Percentiles rank a stretch among this genome's conserved stretches.
Evolutionary conservation across 208 protist species (phyloP).

Genomic region (Crithidia mellificae): DNA sequence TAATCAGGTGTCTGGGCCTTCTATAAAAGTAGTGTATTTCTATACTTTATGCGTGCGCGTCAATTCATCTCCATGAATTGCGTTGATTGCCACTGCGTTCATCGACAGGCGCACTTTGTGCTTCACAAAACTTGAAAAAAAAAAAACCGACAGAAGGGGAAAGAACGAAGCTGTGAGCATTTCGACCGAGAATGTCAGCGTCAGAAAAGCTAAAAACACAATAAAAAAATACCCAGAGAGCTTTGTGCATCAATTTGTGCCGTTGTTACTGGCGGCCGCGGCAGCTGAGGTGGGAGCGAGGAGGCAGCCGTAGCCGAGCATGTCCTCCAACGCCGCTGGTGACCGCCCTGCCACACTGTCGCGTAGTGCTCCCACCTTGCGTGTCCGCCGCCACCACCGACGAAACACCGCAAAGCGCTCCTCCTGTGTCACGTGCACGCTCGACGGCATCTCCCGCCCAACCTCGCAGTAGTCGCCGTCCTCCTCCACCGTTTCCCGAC

Average conservation of each 20-base stretch:
- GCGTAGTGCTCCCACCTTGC: conserved; percentile 30
- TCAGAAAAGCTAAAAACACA: no score
- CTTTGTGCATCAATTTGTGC: neutral
- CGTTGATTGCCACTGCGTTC: no score
- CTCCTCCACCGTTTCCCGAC: conserved; percentile 7
- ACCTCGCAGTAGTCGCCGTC: conserved; percentile 14
- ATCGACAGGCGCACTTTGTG: no score
- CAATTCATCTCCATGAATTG: no score
- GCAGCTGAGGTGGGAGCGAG: conserved; percentile 1
- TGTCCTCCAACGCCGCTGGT: conserved; percentile 26
- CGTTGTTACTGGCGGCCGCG: neutral
- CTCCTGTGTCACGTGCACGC: conserved; percentile 23
- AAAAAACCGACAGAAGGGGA: conserved; percentile 3
- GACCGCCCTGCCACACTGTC: conserved; percentile 29
- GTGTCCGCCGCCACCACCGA: conserved; percentile 29
- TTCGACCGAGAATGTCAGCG: no score
- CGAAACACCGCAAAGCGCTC: conserved; percentile 30
- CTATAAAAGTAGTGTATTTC: no score
- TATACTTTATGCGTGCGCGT: no score
- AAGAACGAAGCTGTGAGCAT: no score
- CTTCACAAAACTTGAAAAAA: no score
- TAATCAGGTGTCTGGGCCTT: no score
- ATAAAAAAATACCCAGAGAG: no score
- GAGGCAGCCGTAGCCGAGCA: conserved; percentile 26
- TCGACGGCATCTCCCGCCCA: conserved; percentile 5